These are phyloP conservation scores for Panicum virgatum DNA, from an alignment of 202 grass and related monocot species.

Conservation along the genomic window DNA sequence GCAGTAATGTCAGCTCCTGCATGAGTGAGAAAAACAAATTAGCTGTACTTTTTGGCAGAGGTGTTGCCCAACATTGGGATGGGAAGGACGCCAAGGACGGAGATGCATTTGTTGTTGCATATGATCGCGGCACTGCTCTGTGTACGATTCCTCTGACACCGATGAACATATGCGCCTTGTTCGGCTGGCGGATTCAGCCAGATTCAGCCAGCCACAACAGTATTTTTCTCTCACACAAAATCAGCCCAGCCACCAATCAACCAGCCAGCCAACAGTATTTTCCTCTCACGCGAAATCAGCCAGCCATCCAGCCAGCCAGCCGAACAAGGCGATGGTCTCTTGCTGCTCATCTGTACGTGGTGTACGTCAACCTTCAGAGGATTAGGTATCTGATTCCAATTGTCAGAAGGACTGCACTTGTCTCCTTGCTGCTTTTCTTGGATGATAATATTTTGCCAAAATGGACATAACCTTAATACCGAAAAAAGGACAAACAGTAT, in stretches of 20 bases:
- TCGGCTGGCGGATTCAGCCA: no score
- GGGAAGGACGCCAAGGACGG: background rate
- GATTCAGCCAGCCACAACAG: no score
- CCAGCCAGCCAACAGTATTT: no score
- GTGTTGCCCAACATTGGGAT: background rate
- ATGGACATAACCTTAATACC: background rate
- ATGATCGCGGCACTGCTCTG: background rate
- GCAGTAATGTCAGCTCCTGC: background rate
- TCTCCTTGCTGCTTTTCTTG: background rate
- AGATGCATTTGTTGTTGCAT: background rate
- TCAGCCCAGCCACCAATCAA: no score
- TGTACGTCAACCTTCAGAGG: background rate
- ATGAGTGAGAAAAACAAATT: background rate
- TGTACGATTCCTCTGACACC: background rate
- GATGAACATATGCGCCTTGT: background rate
- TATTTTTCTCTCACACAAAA: no score
- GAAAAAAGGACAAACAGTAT: background rate
- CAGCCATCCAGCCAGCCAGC: no score
- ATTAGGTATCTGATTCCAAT: background rate
- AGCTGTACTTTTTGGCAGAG: no score
- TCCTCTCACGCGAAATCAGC: no score
- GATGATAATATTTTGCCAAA: no score
- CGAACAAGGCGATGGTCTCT: no score
- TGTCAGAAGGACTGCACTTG: background rate
- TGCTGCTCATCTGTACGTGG: background rate